Evolutionary conservation across 192 early-diverging fungal genomes (phyloP), one percentile per base, ranked within the genome.

Genomic region (Lunasporangiospora selenospora): DNA sequence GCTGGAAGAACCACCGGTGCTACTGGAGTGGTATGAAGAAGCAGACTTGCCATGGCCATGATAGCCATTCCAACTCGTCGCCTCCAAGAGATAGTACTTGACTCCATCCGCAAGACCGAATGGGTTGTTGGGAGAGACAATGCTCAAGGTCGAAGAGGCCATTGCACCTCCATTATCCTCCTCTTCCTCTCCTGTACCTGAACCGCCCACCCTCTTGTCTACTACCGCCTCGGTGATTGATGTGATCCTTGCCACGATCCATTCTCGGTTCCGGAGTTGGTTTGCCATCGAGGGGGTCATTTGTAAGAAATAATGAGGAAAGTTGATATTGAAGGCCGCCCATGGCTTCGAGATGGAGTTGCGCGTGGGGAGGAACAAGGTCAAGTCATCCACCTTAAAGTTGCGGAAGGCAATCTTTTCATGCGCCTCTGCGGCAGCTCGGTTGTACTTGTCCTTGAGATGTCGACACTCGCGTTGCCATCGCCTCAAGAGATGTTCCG

Each of bases 391-490:
- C 8, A 80, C 70, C 60, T 84, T 86, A 61, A 86, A 86, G 38
- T 86, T 84, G 45, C 80, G 60, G 61, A 86, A 84, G 4, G 82
- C 77, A 59, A 86, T 82, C 55, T 86, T 86, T 23, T 86, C 81
- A 38, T 77, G 75, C 6, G 77, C 61, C 16, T 80, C 62, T 2
- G 45, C 29, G 2, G 58, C 30, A 1, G 59, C 62, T 45, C 70
- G 69, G 34, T 53, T 52, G 51, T 85, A 83, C 65, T 83, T 85
- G 30, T 85, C 83, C 77, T 71, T 46, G 38, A 67, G 56, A 21
- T 30, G 34, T 36, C 53, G 62, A 48, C 55, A 67, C 32, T 77
- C 75, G 3, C 75, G 65, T 24, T 77, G 59, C 75, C 75, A 77
- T 42, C 76, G 56, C 56, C 65, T 70, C 23, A 77, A 56, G 16